phyloP scores from a whole-genome alignment of 1,284 basidiomycete species.

The Papiliotrema flavescens region DNA sequence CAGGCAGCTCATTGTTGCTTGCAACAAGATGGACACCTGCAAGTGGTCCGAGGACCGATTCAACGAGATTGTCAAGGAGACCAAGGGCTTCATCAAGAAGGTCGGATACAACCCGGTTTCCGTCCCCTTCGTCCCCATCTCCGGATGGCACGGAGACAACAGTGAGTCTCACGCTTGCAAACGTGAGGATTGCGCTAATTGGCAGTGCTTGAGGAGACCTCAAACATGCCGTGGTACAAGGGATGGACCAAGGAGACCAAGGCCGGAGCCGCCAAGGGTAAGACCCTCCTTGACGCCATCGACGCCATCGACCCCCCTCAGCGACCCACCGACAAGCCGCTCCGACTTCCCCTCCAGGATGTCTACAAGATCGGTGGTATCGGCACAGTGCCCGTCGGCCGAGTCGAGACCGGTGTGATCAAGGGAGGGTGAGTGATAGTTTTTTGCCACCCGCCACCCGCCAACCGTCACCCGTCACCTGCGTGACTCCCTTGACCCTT shows the following conservation, averaged over 20 bases:
- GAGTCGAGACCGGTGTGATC: slow-evolving; percentile 99
- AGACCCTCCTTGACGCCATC: slow-evolving; percentile 99
- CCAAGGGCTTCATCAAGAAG: slow-evolving; percentile 99
- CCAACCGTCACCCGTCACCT: too few relatives aligned
- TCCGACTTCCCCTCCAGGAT: slow-evolving; percentile 99
- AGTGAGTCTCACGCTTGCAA: slow-evolving; percentile 40
- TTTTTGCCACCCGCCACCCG: slow-evolving; percentile 49
- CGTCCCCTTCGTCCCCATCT: slow-evolving; percentile 99
- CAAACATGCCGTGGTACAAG: slow-evolving; percentile 99
- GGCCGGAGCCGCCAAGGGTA: slow-evolving; percentile 87
- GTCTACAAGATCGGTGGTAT: slow-evolving; percentile 99
- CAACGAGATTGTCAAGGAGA: slow-evolving; percentile 99
- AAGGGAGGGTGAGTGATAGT: slow-evolving; percentile 62
- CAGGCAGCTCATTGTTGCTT: slow-evolving; percentile 98
- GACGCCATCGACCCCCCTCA: slow-evolving; percentile 97
- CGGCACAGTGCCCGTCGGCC: slow-evolving; percentile 98
- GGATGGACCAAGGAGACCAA: slow-evolving; percentile 97
- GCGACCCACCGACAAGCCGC: slow-evolving; percentile 98
- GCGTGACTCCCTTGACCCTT: too few relatives aligned
- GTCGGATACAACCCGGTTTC: slow-evolving; percentile 99
- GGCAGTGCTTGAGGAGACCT: slow-evolving; percentile 16
- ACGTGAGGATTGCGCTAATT: not conserved
- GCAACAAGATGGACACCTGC: slow-evolving; percentile 72
- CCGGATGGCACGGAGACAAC: slow-evolving; percentile 99
- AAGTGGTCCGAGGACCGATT: slow-evolving; percentile 99